Conservation (phyloP, 2,329 filamentous ascomycete genomes). For the Pezicula rhizophila region DNA sequence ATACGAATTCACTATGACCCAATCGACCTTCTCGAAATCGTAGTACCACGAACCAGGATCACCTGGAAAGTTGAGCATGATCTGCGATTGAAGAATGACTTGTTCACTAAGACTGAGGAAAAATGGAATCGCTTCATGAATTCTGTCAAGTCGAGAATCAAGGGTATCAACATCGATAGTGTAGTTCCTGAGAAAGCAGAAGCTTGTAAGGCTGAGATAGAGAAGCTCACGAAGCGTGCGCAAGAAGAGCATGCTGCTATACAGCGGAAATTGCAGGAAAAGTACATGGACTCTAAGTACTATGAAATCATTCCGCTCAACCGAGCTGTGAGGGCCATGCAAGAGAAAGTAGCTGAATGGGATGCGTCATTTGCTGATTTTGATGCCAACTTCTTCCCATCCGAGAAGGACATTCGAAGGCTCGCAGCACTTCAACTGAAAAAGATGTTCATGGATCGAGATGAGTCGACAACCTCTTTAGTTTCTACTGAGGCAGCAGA, state of each 20-base stretch:
- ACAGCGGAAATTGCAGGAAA: constrained; percentile 73
- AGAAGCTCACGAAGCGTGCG: constrained; percentile 68
- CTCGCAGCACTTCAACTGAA: constrained; percentile 87
- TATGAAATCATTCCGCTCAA: constrained; percentile 97
- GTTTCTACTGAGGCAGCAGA: constrained; percentile 61
- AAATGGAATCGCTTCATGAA: constrained; percentile 81
- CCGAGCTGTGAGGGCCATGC: constrained; percentile 77
- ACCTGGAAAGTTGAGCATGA: constrained; percentile 99
- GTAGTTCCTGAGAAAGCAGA: constrained; percentile 83
- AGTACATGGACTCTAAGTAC: constrained; percentile 89
- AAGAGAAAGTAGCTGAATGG: constrained; percentile 91
- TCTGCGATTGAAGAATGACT: constrained; percentile 84
- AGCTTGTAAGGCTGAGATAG: constrained; percentile 74
- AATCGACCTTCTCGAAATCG: constrained; percentile 88
- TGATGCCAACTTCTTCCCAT: constrained; percentile 84
- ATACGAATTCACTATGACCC: constrained; percentile 88
- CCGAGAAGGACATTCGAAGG: constrained; percentile 91
- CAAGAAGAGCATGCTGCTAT: constrained; percentile 76
- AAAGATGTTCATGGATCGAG: constrained; percentile 83
- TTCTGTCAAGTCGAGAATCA: constrained; percentile 77
- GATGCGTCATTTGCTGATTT: constrained; percentile 86
- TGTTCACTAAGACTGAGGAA: constrained; percentile 75
- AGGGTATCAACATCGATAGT: constrained; percentile 85
- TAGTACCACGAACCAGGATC: constrained; percentile 81
- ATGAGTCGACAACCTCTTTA: constrained; percentile 73